Evolutionary conservation across 1,139 yeast genomes (phyloP).

Genomic region (Groenewaldozyma sp.): DNA sequence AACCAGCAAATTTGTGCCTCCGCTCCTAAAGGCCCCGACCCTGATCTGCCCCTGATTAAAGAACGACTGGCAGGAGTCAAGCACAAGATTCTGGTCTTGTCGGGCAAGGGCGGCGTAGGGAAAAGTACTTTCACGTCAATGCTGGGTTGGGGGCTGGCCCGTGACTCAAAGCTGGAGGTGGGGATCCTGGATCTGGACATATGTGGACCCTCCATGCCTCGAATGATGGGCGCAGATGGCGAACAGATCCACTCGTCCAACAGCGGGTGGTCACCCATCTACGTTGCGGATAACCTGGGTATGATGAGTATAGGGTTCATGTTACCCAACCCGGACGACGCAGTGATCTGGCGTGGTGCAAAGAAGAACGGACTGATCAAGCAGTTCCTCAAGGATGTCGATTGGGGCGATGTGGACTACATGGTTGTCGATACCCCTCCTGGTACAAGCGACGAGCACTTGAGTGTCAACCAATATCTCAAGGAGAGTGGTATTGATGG

Average conservation of each 20-base stretch:
- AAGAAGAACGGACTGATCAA: conserved; percentile 90
- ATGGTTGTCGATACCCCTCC: conserved; percentile 96
- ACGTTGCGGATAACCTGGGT: conserved; percentile 89
- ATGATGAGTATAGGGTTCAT: conserved; percentile 93
- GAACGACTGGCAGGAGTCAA: conserved; percentile 56
- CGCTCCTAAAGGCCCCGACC: conserved; percentile 91
- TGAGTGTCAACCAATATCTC: conserved; percentile 79
- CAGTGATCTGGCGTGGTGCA: conserved; percentile 95
- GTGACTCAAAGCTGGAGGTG: conserved; percentile 75
- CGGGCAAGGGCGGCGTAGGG: conserved; percentile 99
- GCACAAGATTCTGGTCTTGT: conserved; percentile 77
- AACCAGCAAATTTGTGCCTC: conserved; percentile 85
- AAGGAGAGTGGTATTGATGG: conserved; percentile 93
- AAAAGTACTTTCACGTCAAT: conserved; percentile 91
- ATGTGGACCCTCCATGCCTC: conserved; percentile 94
- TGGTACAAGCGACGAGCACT: conserved; percentile 95
- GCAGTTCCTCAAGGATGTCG: conserved; percentile 88
- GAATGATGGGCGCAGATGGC: conserved; percentile 87
- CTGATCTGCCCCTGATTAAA: conserved; percentile 75
- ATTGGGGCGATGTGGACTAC: conserved; percentile 92
- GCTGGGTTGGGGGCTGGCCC: conserved; percentile 93
- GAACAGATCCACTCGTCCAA: conserved; percentile 84
- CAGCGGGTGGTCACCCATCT: conserved; percentile 95
- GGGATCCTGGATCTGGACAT: conserved; percentile 97
- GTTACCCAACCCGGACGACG: conserved; percentile 90